Evolutionary conservation across 2,329 filamentous ascomycete genomes (phyloP), one percentile per base, ranked within the genome.

Genomic region (Colletotrichum sp.): DNA sequence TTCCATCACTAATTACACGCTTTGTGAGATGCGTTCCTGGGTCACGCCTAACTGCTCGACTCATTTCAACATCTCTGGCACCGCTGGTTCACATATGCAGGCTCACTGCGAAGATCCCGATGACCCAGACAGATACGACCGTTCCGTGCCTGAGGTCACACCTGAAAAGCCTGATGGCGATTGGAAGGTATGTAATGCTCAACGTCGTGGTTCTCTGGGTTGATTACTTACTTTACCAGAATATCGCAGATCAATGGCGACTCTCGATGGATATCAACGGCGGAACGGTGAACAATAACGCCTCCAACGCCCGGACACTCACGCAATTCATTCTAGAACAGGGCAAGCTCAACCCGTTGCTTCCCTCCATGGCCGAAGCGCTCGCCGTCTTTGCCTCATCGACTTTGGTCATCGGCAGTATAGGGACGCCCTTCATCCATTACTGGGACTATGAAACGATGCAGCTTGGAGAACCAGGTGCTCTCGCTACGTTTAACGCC

Each of bases 291-390:
- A 89, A 91, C 76, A 87, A 85, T 57, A 90, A 92, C 72, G 90
- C 92, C 0, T 90, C 90, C 52, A 93, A 91, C 77, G 87, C 89
- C 18, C 89, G 91, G 1, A 86, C 93, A 16, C 82, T 92, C 10
- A 90, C 90, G 30, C 88, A 93, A 77, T 83, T 91, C 15, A 87
- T 91, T 7, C 87, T 90, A 0, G 66, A 70, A 0, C 34, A 81
- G 6, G 82, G 84, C 0, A 67, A 73, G 0, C 86, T 95, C 1
- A 85, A 89, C 39, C 82, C 86, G 1, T 80, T 83, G 0, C 82
- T 93, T 0, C 95, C 95, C 0, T 94, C 92, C 4, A 87, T 94
- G n/a, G 92, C 92, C 0, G 95, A 97, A 83, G 93, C 93, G 0
- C 82, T 97, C 0, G 93, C 94, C 0, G 93, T 95, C 0, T 88